Evolutionary conservation across 371 early-diverging fungal species (phyloP), one percentile per base, ranked within the genome.

Genomic region (Mucor lusitanicus): DNA sequence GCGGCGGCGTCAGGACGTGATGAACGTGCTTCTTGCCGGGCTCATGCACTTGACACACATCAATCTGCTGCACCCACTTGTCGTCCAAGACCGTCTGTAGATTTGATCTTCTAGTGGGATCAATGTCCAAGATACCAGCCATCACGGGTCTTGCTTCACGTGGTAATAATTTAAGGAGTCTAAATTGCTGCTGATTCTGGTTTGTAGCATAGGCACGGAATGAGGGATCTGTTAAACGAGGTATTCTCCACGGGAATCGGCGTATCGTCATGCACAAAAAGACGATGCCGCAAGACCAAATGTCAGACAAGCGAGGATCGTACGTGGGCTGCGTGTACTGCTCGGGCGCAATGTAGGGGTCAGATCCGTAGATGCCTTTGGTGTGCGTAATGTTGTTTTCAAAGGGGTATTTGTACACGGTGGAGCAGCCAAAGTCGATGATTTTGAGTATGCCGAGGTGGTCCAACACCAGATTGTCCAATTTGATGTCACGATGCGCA

Each of bases 361-460:
- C 87, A 64, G 82, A 72, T n/a, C 74, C 75, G 64, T 67, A 75
- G 15, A 78, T 58, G 75, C 87, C 87, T 80, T 81, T 84, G 15
- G 87, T 87, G 58, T 81, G 70, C 46, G 79, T 78, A 48, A 83
- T 66, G 55, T 69, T 78, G 54, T 74, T 69, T 64, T 85, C 86
- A 75, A 90, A 93, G 1, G 90, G 88, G 48, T 85, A 80, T 64
- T 87, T 81, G 68, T 84, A 92, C n/a, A 93, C 92, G 32, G 88
- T 87, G 12, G 95, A 90, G 39, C 89, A 91, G 17, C 97, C 95
- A 85, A 96, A 95, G 70, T 97, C 97, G 25, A 92, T 91, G 44
- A 96, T 89, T 73, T 95, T 95, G 62, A 95, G 72, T n/a, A 87
- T 82, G 13, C 90, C 88, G 2, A 72, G 67, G 56, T 84, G 87